Conservation (phyloP, 148 eudicot genomes). For the Chenopodium album region DNA sequence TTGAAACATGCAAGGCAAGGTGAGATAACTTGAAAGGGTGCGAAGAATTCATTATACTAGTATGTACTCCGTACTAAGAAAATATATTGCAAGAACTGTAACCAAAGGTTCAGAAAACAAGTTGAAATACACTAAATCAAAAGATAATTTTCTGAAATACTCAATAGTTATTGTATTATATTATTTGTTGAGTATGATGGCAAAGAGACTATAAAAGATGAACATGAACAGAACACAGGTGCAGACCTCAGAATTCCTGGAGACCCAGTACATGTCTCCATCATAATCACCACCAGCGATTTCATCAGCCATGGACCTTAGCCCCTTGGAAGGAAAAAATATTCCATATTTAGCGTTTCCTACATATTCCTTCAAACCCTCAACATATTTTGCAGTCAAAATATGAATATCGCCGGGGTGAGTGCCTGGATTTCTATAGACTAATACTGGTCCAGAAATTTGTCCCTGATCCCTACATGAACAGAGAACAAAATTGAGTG, state of each 20-base stretch:
- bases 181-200: not conserved
- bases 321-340: conserved; percentile 67
- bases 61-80: too few relatives aligned
- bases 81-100: not conserved
- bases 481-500: not conserved
- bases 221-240: conserved; percentile 8
- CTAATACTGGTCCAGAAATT: conserved; percentile 57
- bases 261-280: conserved; percentile 86
- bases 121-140: not conserved
- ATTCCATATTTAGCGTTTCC: conserved; percentile 75
- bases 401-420: conserved; percentile 80
- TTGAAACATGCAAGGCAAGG: not conserved
- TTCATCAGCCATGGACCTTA: conserved; percentile 66
- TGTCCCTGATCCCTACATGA: conserved; percentile 66
- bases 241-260: conserved; percentile 60
- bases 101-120: not conserved
- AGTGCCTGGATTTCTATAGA: conserved; percentile 80
- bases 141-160: not conserved
- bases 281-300: conserved; percentile 92
- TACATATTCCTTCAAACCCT: conserved; percentile 46
- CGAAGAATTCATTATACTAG: too few relatives aligned
- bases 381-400: conserved; percentile 48
- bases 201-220: not conserved
- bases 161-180: not conserved
- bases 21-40: not conserved